A percentile compares a stretch with the other conserved stretches of the same genome.
phyloP scores from a whole-genome alignment of 371 early-diverging fungal genomes.

The Massospora cicadina region DNA sequence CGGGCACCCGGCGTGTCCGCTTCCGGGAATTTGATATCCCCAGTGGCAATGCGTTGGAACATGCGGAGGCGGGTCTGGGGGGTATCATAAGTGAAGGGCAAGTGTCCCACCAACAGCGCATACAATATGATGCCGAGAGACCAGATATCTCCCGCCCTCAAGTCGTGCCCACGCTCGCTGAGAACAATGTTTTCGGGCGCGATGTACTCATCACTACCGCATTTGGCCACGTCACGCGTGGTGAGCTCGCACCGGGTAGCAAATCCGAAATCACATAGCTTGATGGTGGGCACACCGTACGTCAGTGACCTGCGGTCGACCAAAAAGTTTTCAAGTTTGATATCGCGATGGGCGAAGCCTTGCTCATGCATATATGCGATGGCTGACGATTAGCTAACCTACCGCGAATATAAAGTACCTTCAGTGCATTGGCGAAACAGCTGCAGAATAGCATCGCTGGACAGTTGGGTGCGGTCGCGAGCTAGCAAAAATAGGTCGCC shows the following conservation, averaged over 20 bases:
- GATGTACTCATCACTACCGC: conserved; percentile 63
- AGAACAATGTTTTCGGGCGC: conserved; percentile 63
- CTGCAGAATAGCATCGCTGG: conserved; percentile 13
- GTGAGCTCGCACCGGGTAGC: conserved; percentile 24
- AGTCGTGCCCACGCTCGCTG: conserved; percentile 33
- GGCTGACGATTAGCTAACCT: conserved; percentile 21
- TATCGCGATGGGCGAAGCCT: conserved; percentile 64
- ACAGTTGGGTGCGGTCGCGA: conserved; percentile 17
- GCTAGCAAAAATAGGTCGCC: conserved; percentile 48
- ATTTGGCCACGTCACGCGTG: conserved; percentile 22
- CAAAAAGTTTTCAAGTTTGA: conserved; percentile 72
- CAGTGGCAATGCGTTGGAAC: conserved; percentile 19
- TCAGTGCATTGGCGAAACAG: conserved; percentile 10
- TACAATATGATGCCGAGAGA: conserved; percentile 50
- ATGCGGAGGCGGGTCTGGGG: conserved; percentile 19
- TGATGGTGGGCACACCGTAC: conserved; percentile 23
- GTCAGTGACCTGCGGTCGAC: conserved; percentile 24
- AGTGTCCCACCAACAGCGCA: conserved; percentile 29
- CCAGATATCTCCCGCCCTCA: conserved; percentile 49
- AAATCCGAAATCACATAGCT: conserved; percentile 53
- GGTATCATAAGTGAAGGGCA: conserved; percentile 28
- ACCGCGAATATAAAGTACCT: conserved; percentile 15
- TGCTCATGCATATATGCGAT: conserved; percentile 51
- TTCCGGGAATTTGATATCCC: conserved; percentile 21
- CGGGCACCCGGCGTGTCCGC: neutral